phyloP scores from a whole-genome alignment of 1,284 basidiomycete genomes.

The Tylopilus sp. region DNA sequence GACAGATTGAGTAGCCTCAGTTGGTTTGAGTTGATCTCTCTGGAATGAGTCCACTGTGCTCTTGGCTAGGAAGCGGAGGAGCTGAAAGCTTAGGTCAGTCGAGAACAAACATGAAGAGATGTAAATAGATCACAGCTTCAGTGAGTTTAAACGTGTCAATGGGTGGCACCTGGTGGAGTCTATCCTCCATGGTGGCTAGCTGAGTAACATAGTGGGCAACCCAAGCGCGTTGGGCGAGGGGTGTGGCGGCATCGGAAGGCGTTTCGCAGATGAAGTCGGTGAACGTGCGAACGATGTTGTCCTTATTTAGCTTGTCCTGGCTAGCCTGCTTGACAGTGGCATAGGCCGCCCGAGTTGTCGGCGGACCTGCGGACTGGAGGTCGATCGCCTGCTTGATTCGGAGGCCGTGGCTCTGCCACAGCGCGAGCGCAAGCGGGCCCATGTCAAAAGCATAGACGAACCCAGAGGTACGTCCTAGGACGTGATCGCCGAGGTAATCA shows the following conservation, averaged over 20 bases:
- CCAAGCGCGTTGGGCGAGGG: conserved; percentile 52
- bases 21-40: conserved; percentile 45
- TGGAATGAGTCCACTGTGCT: conserved; percentile 46
- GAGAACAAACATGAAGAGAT: background rate
- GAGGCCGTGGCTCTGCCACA: conserved; percentile 34
- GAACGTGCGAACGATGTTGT: conserved; percentile 45
- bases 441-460: conserved; percentile 43
- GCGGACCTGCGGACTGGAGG: conserved; percentile 47
- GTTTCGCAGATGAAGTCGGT: conserved; percentile 35
- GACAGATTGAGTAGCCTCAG: conserved; percentile 39
- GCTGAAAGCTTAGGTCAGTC: conserved; percentile 15
- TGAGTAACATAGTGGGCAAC: conserved; percentile 41
- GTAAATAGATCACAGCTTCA: conserved; percentile 30
- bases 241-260: conserved; percentile 15
- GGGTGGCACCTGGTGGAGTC: conserved; percentile 28
- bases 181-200: conserved; percentile 20
- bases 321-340: conserved; percentile 43
- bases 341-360: conserved; percentile 39
- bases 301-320: conserved; percentile 30
- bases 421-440: conserved; percentile 36
- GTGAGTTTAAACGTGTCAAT: conserved; percentile 43
- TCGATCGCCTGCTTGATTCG: conserved; percentile 46
- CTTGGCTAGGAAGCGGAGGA: conserved; percentile 46
- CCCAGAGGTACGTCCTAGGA: conserved; percentile 37
- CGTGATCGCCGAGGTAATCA: conserved; percentile 28